phyloP scores from a whole-genome alignment of 169 alveolate species.

The Plasmodium sp. region DNA sequence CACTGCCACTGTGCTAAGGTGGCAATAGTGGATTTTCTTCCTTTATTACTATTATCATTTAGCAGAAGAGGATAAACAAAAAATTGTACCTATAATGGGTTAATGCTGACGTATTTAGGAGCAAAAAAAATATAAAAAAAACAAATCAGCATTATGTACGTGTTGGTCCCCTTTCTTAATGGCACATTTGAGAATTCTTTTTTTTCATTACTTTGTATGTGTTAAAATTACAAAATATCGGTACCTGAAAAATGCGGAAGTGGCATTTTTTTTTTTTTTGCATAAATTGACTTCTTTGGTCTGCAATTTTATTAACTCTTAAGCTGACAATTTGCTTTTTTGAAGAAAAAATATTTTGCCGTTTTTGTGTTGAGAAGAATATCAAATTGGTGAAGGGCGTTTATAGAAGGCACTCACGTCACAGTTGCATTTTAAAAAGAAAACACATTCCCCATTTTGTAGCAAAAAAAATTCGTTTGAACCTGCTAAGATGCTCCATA shows the following conservation, averaged over 20 bases:
- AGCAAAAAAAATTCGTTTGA: neutral
- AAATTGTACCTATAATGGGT: neutral
- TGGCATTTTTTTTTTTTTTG: neutral
- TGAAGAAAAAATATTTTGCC: neutral
- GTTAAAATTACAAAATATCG: neutral
- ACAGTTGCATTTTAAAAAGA: neutral
- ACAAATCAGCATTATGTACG: neutral
- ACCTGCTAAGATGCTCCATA: neutral
- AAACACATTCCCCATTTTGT: neutral
- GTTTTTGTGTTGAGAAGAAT: neutral
- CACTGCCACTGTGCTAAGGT: slow-evolving; percentile 93
- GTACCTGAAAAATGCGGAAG: neutral
- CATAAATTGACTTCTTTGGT: neutral
- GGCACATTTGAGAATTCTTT: neutral
- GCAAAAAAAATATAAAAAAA: neutral
- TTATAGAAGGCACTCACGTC: neutral
- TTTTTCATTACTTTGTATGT: neutral
- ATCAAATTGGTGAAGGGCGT: neutral
- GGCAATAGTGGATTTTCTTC: slow-evolving; percentile 77
- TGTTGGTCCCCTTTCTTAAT: neutral
- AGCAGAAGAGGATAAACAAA: neutral
- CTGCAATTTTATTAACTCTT: neutral
- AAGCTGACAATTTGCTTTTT: neutral
- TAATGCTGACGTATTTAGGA: neutral
- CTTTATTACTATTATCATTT: neutral